Evolutionary conservation across 1,284 basidiomycete species (phyloP), one percentile per base, ranked within the genome.

Genomic region (Boletus sp.): DNA sequence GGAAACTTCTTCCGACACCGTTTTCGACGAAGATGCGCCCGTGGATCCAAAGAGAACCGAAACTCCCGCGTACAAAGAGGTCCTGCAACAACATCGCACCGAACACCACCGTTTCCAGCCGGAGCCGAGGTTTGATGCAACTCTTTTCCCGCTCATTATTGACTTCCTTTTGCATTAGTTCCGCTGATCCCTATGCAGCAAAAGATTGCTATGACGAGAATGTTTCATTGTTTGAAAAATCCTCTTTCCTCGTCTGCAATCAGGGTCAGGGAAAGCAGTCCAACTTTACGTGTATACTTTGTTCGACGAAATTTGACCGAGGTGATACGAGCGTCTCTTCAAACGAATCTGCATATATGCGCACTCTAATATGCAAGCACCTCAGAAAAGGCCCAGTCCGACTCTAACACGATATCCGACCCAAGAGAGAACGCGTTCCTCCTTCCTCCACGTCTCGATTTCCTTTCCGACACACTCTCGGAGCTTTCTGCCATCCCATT

Each of bases 401-500:
- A 44, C 50, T 46, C 33, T 16, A 20, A 14, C 5, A 16, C 42
- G 12, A 32, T 12, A 22, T 42, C 37, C 4, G 30, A 42, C 32
- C 5, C 19, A 8, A 44, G 10, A 30, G 17, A 4, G n/a, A 10
- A 32, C 32, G 16, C 8, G 9, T 41, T 20, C 8, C 10, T 30
- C 29, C 16, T 45, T 14, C 46, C 12, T 35, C 32, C 29, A 8
- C 49, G 47, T 36, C 51, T 57, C 36, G 61, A 59, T 13, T 47
- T 58, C 33, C 10, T 5, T 30, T 32, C 61, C 5, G 47, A 51
- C 16, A 32, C 52, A 5, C 43, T 46, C 39, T 58, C 48, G 19
- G 59, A 66, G 23, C 59, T 67, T 38, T 68, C 66, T 4, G 66
- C 66, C 20, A 60, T 68, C 8, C 66, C 62, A 1, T 68, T 66